Evolutionary conservation across 345 rosid species (phyloP).

Genomic region (Eucalyptus camaldulensis): DNA sequence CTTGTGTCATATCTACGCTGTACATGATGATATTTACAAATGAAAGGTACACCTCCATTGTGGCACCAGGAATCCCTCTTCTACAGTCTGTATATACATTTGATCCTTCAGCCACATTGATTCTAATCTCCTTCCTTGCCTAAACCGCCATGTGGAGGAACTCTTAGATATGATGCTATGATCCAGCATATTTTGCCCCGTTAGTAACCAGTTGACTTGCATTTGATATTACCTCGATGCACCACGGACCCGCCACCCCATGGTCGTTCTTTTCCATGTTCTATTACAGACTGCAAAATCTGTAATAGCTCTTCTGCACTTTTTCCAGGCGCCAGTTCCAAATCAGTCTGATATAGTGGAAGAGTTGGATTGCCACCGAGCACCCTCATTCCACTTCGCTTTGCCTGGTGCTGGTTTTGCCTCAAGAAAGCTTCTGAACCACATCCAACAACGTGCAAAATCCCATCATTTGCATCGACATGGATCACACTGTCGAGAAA

Average conservation of each 20-base stretch:
- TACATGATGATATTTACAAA: not conserved
- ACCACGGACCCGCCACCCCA: conserved; percentile 41
- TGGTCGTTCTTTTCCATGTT: conserved; percentile 44
- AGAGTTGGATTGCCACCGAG: conserved; percentile 53
- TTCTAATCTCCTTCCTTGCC: not conserved
- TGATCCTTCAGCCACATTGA: not conserved
- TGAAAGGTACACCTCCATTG: not conserved
- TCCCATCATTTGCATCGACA: conserved; percentile 28
- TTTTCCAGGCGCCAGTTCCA: conserved; percentile 44
- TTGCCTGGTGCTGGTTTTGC: conserved; percentile 45
- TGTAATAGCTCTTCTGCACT: conserved; percentile 37
- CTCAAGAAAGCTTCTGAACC: conserved; percentile 45
- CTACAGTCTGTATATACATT: not conserved
- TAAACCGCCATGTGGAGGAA: not conserved
- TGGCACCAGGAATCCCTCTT: not conserved
- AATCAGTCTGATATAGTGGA: conserved; percentile 61
- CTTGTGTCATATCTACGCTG: not conserved
- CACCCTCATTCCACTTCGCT: conserved; percentile 20
- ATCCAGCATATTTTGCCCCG: not conserved
- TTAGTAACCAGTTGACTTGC: not conserved
- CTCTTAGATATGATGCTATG: not conserved
- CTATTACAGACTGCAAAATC: conserved; percentile 46
- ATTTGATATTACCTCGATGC: conserved; percentile 29
- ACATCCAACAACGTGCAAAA: conserved; percentile 73
- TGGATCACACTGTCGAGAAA: conserved; percentile 70